Evolutionary conservation across 2,329 filamentous ascomycete species (phyloP), one percentile per base, ranked within the genome.

Genomic region (Ophiocordyceps australis): DNA sequence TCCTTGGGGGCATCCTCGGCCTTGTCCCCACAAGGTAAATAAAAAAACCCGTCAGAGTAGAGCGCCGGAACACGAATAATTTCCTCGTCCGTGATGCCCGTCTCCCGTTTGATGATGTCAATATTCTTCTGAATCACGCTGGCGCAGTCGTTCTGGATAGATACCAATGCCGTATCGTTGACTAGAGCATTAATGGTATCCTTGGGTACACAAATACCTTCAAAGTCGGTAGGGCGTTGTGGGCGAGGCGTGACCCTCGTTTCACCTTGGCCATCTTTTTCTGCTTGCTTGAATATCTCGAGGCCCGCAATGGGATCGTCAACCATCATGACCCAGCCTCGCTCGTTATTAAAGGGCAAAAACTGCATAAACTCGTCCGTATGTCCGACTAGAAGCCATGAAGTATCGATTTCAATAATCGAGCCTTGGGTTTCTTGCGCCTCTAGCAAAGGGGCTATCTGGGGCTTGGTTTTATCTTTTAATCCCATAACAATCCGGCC

Each of bases 341-440:
- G 37, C 10, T 29, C 21, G 14, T 32, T 44, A 5, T 38, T 25
- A 3, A 24, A 35, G 0, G 41, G 42, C 1, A 44, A 26, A n/a
- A 45, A 45, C 22, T 45, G 43, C 10, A 46, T 28, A 17, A 40
- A 37, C 21, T 45, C 41, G 26, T 43, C 42, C 2, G 35, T 31
- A 22, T 45, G 42, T 4, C 40, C 40, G n/a, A 43, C 29, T 1
- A 10, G 5, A 4, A 46, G 36, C 40, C 39, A 46, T 1, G 22
- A 28, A 5, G 32, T 34, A 24, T 44, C 49, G 1, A 55, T 32
- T 2, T 43, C 20, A 9, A 55, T 32, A 9, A 55, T 32, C 0
- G 50, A 44, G 7, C 35, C 30, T 28, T 55, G 50, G 4, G 40
- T 27, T 12, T 41, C 43, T 25, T 56, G 51, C 2, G 42, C 43